Percentiles rank a stretch among this genome's conserved stretches.
phyloP scores from a whole-genome alignment of 805 yeast genomes.

The Wickerhamiella hasegawae region DNA sequence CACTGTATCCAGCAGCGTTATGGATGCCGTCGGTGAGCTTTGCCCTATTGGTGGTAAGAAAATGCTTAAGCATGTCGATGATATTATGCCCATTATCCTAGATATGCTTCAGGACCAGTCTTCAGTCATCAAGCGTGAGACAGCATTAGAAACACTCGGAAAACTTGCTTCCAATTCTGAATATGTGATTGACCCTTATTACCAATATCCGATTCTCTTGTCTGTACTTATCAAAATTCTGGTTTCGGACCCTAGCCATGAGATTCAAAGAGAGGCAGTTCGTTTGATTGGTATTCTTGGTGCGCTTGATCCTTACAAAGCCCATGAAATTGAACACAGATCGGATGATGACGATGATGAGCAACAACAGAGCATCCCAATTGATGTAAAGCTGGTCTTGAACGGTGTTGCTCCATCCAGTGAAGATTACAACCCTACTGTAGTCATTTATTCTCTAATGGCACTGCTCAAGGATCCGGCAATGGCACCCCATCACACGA shows the following conservation, averaged over 20 bases:
- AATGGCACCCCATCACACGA: constrained; percentile 70
- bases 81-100: constrained; percentile 72
- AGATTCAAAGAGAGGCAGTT: constrained; percentile 75
- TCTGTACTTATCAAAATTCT: constrained; percentile 69
- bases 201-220: constrained; percentile 80
- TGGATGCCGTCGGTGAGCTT: constrained; percentile 77
- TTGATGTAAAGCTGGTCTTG: constrained; percentile 80
- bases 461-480: constrained; percentile 76
- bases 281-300: constrained; percentile 84
- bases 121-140: constrained; percentile 72
- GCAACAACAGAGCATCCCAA: constrained; percentile 77
- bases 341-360: constrained; percentile 29
- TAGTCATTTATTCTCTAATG: constrained; percentile 73
- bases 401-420: constrained; percentile 81
- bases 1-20: constrained; percentile 73
- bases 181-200: constrained; percentile 81
- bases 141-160: constrained; percentile 76
- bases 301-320: constrained; percentile 92
- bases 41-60: constrained; percentile 81
- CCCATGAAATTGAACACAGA: constrained; percentile 72
- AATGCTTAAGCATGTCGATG: constrained; percentile 51
- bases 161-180: constrained; percentile 84
- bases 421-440: constrained; percentile 91
- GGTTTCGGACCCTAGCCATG: constrained; percentile 54
- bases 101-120: constrained; percentile 88